Percentiles rank a stretch among this genome's conserved stretches.
These are phyloP conservation scores for Diutina neorugosa DNA, from an alignment of 1,139 yeast species.

Conservation along the genomic window DNA sequence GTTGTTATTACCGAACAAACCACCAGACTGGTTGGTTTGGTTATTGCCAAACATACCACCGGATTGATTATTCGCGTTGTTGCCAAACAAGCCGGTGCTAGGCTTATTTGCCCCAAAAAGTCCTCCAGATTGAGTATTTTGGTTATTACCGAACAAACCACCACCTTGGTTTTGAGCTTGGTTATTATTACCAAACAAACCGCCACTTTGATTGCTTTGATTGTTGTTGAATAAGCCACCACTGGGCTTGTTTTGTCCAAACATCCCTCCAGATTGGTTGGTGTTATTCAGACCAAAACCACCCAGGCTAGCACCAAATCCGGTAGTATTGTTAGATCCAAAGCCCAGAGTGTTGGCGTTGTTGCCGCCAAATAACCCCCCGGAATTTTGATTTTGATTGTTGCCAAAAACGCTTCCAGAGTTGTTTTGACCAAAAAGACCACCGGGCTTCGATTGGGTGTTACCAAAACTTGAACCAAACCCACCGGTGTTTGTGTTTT, in stretches of 20 bases:
- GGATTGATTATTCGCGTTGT: background rate
- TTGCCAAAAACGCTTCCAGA: background rate
- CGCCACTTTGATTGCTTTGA: background rate
- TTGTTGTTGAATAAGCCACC: background rate
- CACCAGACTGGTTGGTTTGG: constrained; percentile 8
- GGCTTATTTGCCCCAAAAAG: background rate
- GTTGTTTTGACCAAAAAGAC: constrained; percentile 5
- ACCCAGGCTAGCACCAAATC: background rate
- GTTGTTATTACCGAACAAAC: constrained; percentile 2
- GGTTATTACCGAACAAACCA: background rate
- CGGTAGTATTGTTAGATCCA: background rate
- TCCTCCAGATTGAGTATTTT: background rate
- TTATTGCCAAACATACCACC: background rate
- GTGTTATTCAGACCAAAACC: background rate
- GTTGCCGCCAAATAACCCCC: constrained; percentile 1
- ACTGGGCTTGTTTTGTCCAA: background rate
- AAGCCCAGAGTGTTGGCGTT: background rate
- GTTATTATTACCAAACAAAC: background rate
- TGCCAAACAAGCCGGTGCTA: background rate
- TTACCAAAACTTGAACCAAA: constrained; percentile 8
- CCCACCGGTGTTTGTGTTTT: constrained; percentile 10
- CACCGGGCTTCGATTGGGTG: constrained; percentile 9
- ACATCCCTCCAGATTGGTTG: background rate
- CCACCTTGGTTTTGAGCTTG: background rate
- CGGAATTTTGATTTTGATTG: background rate